phyloP scores from a whole-genome alignment of 768 basidiomycete species.

The Kondoa subrosea region DNA sequence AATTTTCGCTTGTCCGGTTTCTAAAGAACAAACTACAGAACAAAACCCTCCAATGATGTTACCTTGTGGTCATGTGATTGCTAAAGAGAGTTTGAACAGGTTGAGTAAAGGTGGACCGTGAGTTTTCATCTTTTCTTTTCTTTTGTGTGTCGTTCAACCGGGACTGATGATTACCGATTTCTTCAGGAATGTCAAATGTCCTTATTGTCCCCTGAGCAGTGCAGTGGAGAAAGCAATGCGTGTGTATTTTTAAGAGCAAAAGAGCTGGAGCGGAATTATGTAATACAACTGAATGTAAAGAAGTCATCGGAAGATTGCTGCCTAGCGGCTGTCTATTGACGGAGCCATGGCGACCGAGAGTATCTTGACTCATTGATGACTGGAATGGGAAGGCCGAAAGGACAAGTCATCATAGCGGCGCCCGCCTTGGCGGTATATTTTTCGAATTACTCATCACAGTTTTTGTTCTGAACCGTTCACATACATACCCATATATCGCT shows the following conservation, averaged over 20 bases:
- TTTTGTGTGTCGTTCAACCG: background rate
- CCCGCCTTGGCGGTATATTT: too few species aligned
- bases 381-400: too few species aligned
- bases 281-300: too few species aligned
- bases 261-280: too few species aligned
- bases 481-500: too few species aligned
- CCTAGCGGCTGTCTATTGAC: too few species aligned
- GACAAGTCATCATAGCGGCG: too few species aligned
- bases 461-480: too few species aligned
- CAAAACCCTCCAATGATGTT: constrained; percentile 97
- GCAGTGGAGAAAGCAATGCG: constrained; percentile 30
- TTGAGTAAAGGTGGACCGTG: constrained; percentile 68
- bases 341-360: too few species aligned
- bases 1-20: constrained; percentile 91
- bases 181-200: constrained; percentile 76
- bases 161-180: constrained; percentile 1
- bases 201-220: constrained; percentile 73
- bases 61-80: constrained; percentile 84
- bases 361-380: too few species aligned
- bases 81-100: constrained; percentile 76
- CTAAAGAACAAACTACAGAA: constrained; percentile 88
- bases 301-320: too few species aligned
- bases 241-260: constrained; percentile 33
- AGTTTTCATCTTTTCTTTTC: constrained; percentile 35
- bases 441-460: too few species aligned